Evolutionary conservation across 495 filamentous ascomycete species (phyloP).

Genomic region (Clavariopsis aquatica): DNA sequence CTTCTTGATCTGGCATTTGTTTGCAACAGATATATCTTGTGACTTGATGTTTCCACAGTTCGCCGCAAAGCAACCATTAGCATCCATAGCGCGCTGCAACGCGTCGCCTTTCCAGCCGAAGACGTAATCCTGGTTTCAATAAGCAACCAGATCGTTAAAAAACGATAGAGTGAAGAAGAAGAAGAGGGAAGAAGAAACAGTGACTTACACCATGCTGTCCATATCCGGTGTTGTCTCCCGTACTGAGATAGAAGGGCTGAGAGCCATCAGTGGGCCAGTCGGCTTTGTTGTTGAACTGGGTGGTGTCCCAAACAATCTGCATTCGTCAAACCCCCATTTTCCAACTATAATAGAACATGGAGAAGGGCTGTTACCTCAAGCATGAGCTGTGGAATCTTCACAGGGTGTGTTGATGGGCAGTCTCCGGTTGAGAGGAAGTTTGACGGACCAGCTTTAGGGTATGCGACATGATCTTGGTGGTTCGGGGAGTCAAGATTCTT

Average conservation of each 20-base stretch:
- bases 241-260: conserved; percentile 29
- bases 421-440: conserved; percentile 20
- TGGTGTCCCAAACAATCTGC: conserved; percentile 35
- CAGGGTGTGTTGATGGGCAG: conserved; percentile 32
- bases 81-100: conserved; percentile 40
- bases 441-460: conserved; percentile 22
- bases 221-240: conserved; percentile 30
- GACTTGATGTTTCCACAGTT: conserved; percentile 46
- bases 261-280: conserved; percentile 30
- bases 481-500: conserved; percentile 26
- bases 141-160: too few species aligned
- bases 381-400: conserved; percentile 38
- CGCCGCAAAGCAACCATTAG: conserved; percentile 51
- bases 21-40: conserved; percentile 49
- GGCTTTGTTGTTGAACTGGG: conserved; percentile 35
- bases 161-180: neutral
- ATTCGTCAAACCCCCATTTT: neutral
- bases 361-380: conserved; percentile 25
- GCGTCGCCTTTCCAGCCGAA: conserved; percentile 34
- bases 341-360: neutral
- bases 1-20: conserved; percentile 51
- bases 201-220: neutral
- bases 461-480: conserved; percentile 34
- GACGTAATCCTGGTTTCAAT: conserved; percentile 48
- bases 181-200: neutral